Evolutionary conservation across 768 basidiomycete genomes (phyloP), one percentile per base, ranked within the genome.

Genomic region (Tricholoma sp.): DNA sequence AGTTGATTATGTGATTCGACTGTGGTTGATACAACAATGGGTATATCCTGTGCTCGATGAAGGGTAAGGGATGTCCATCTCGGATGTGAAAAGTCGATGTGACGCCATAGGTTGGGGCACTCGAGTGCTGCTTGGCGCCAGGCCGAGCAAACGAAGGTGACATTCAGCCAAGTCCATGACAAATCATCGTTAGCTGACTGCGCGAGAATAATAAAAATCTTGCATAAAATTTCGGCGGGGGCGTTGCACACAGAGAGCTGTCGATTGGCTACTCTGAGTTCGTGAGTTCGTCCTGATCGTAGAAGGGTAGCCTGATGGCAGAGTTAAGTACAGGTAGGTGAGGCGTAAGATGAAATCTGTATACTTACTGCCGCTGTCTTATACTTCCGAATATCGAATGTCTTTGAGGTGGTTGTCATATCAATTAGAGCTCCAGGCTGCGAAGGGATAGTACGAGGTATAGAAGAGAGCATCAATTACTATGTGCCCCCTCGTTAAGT

Each of bases 61-160:
- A 72, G 61, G 7, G 72, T 71, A 31, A 74, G 50, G 36, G 65
- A 57, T 28, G 63, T 70, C 67, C 69, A 70, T 60, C 55, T 65
- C 5, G 72, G 68, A 59, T 72, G 65, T 2, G 73, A 68, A 53
- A 75, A 77, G 55, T 77, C 76, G 60, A 76, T 64, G 57, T 68
- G 66, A 49, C 66, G 63, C 76, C 74, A 77, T 20, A 76, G 59
- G 13, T 68, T 67, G 17, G 53, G 64, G 42, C 63, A 67, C 15
- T 65, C 58, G 12, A 74, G 63, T 15, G 74, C 71, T 20, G 65
- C 60, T 28, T 57, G 58, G 54, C 74, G 66, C 76, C 76, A 77
- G 49, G 60, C 51, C 11, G 70, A 70, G 61, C 76, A 77, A 7
- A 76, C 72, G 42, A 71, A 65, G 3, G 73, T 66, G 32, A 76